Percentiles rank a stretch among this genome's conserved stretches.
phyloP scores from a whole-genome alignment of 2,329 filamentous ascomycete species.

The Aaosphaeria arxii region DNA sequence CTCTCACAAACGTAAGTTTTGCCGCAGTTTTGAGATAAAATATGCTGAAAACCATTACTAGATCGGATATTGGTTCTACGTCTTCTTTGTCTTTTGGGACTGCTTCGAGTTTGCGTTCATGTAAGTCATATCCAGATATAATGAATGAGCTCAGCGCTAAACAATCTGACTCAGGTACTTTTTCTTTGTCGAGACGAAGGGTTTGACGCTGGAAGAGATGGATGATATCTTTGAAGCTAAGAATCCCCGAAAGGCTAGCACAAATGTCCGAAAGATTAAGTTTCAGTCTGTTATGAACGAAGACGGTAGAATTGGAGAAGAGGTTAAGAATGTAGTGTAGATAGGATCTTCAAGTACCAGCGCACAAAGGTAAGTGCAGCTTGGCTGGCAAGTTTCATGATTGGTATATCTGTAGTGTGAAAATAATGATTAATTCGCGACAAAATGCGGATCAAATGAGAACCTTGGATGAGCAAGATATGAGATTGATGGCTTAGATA shows the following conservation, averaged over 20 bases:
- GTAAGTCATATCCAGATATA: conserved; percentile 2
- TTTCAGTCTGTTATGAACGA: conserved; percentile 1
- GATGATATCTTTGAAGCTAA: conserved; percentile 21
- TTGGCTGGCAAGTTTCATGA: too few relatives aligned
- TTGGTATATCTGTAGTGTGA: too few relatives aligned
- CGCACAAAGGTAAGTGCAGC: too few relatives aligned
- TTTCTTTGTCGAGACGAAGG: conserved; percentile 25
- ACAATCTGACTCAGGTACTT: conserved; percentile 2
- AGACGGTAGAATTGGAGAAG: too few relatives aligned
- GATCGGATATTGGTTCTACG: conserved; percentile 24
- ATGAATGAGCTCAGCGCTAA: too few relatives aligned
- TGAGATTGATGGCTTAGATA: too few relatives aligned
- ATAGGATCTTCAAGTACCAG: too few relatives aligned
- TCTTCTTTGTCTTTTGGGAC: conserved; percentile 24
- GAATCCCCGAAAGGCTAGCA: conserved; percentile 21
- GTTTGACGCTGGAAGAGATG: conserved; percentile 19
- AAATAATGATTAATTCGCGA: too few relatives aligned
- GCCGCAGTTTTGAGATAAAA: neutral
- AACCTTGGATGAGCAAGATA: too few relatives aligned
- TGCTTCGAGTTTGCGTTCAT: conserved; percentile 20
- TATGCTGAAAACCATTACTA: conserved; percentile 1
- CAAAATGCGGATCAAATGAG: too few relatives aligned
- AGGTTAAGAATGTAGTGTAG: too few relatives aligned
- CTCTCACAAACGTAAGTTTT: conserved; percentile 49
- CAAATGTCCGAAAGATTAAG: conserved; percentile 14